Evolutionary conservation across 139 green algal species (phyloP).

Genomic region (Yamagishiella unicocca): DNA sequence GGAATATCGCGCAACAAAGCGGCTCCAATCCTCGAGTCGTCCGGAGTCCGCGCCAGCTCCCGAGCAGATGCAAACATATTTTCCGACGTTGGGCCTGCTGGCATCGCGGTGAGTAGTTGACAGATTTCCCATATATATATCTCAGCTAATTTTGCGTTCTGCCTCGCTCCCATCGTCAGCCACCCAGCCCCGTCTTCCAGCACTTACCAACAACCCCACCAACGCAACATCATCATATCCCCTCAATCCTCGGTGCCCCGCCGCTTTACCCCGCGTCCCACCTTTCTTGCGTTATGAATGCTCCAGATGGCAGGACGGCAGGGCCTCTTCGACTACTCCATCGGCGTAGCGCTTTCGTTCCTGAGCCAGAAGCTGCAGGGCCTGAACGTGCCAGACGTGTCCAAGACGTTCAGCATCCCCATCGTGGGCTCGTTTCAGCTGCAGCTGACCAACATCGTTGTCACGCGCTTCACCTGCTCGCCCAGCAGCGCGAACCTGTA

Average conservation of each 20-base stretch:
- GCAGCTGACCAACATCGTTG: constrained; percentile 19
- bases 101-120: constrained; percentile 9
- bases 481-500: not conserved
- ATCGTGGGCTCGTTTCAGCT: constrained; percentile 51
- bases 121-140: not conserved
- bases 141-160: not conserved
- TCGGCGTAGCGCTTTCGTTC: constrained; percentile 26
- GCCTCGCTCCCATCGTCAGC: not conserved
- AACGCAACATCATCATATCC: not conserved
- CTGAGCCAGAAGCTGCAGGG: constrained; percentile 36
- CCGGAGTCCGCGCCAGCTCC: not conserved
- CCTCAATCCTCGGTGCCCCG: not conserved
- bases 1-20: not conserved
- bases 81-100: not conserved
- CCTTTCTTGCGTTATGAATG: not conserved
- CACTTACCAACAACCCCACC: not conserved
- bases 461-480: not conserved
- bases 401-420: constrained; percentile 48
- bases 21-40: too few species aligned
- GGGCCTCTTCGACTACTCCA: constrained; percentile 31
- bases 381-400: constrained; percentile 16
- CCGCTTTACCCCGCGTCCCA: not conserved
- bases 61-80: not conserved
- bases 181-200: not conserved
- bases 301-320: constrained; percentile 9